Percentiles rank a stretch among this genome's conserved stretches.
These are phyloP conservation scores for Tylopilus vinaceipallidus DNA, from an alignment of 768 basidiomycete species.

Conservation along the genomic window DNA sequence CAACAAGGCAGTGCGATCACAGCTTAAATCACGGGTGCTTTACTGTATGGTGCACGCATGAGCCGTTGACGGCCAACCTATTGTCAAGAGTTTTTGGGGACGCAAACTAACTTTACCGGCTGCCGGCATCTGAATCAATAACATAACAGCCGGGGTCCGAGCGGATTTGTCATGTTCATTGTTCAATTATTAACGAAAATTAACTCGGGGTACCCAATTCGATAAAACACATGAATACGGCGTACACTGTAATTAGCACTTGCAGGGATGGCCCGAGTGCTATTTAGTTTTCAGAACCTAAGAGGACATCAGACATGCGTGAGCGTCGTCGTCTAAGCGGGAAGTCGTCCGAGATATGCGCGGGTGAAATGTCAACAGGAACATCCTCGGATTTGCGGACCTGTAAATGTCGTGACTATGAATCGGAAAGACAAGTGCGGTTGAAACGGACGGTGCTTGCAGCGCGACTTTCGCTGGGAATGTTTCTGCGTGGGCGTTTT, in stretches of 20 bases:
- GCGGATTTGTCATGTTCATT: constrained; percentile 1
- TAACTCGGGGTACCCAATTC: constrained; percentile 24
- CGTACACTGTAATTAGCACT: constrained; percentile 9
- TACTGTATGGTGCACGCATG: neutral
- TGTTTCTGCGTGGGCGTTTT: constrained; percentile 28
- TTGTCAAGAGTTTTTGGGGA: constrained; percentile 17
- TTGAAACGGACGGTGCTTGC: constrained; percentile 23
- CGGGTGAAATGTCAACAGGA: constrained; percentile 31
- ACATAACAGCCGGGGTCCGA: neutral
- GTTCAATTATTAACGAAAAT: constrained; percentile 18
- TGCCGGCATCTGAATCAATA: constrained; percentile 7
- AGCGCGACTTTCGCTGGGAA: constrained; percentile 19
- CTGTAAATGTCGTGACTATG: constrained; percentile 20
- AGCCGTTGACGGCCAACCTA: constrained; percentile 9
- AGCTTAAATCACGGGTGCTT: neutral
- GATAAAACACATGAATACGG: constrained; percentile 25
- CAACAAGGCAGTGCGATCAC: neutral
- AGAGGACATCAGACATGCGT: constrained; percentile 32
- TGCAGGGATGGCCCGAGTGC: constrained; percentile 5
- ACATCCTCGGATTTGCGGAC: constrained; percentile 26
- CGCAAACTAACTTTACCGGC: constrained; percentile 7
- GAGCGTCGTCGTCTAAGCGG: constrained; percentile 48
- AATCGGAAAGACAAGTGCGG: neutral
- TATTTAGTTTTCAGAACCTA: constrained; percentile 30
- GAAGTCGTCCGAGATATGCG: constrained; percentile 26